Evolutionary conservation across 1,139 yeast species (phyloP).

Genomic region (Candida sanyaensis): DNA sequence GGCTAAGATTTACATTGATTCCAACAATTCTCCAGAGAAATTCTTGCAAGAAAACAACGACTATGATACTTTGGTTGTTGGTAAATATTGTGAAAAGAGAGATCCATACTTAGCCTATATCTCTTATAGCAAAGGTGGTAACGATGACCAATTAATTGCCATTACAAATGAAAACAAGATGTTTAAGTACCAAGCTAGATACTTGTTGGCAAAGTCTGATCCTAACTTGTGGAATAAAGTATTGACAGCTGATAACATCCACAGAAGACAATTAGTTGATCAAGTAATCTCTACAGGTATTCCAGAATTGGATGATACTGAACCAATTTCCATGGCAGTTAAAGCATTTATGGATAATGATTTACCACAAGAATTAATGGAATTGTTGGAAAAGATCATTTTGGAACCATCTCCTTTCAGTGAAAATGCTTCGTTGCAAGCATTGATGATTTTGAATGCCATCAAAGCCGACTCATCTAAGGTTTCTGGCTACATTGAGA

Average conservation of each 20-base stretch:
- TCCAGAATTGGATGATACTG: slow-evolving; percentile 94
- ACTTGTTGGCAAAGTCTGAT: slow-evolving; percentile 84
- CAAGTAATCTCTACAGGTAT: slow-evolving; percentile 96
- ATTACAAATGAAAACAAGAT: slow-evolving; percentile 96
- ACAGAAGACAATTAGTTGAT: slow-evolving; percentile 88
- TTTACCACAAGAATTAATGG: slow-evolving; percentile 89
- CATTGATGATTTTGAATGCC: slow-evolving; percentile 87
- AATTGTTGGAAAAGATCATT: slow-evolving; percentile 90
- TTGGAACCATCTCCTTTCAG: slow-evolving; percentile 96
- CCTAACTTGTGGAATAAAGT: slow-evolving; percentile 80
- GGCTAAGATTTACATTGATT: slow-evolving; percentile 96
- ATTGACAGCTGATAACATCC: slow-evolving; percentile 70
- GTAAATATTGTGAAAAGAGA: slow-evolving; percentile 98
- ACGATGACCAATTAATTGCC: slow-evolving; percentile 83
- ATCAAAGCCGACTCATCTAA: slow-evolving; percentile 91
- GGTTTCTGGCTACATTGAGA: slow-evolving; percentile 82
- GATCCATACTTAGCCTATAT: slow-evolving; percentile 98
- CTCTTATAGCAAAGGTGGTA: slow-evolving; percentile 93
- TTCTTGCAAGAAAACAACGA: slow-evolving; percentile 87
- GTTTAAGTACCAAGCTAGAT: slow-evolving; percentile 99
- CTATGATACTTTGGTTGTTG: slow-evolving; percentile 91
- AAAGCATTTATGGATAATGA: slow-evolving; percentile 97
- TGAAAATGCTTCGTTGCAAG: slow-evolving; percentile 94
- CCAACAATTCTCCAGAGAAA: slow-evolving; percentile 96
- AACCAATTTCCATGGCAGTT: slow-evolving; percentile 93